These are phyloP conservation scores for Xylaria longipes DNA, from an alignment of 495 filamentous ascomycete species.

Conservation along the genomic window DNA sequence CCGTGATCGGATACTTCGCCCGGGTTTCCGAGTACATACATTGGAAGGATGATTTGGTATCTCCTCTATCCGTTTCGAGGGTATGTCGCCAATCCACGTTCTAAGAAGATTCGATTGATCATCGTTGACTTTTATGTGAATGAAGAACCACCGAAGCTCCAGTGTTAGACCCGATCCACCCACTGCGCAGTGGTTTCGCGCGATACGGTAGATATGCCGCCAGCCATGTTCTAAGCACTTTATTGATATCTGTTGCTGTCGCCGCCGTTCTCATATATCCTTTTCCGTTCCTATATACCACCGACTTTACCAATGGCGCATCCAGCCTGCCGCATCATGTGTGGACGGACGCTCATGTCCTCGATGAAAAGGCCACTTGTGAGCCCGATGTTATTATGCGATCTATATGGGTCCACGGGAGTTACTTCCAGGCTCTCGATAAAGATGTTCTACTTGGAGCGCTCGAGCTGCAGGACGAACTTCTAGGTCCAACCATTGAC, in stretches of 20 bases:
- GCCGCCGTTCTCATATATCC: conserved; percentile 70
- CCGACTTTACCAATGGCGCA: conserved; percentile 63
- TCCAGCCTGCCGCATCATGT: conserved; percentile 74
- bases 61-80: conserved; percentile 68
- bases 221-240: conserved; percentile 68
- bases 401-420: conserved; percentile 64
- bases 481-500: conserved; percentile 60
- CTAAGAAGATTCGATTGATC: conserved; percentile 23
- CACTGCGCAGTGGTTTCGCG: conserved; percentile 64
- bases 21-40: conserved; percentile 24
- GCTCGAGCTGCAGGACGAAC: conserved; percentile 65
- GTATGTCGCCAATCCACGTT: conserved; percentile 45
- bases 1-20: conserved; percentile 25
- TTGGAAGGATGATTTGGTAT: conserved; percentile 63
- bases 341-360: conserved; percentile 73
- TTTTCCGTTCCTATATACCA: conserved; percentile 70
- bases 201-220: conserved; percentile 68
- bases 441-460: conserved; percentile 65
- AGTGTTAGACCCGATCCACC: conserved; percentile 62
- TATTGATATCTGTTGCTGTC: conserved; percentile 68
- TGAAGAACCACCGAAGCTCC: conserved; percentile 68
- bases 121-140: conserved; percentile 33
- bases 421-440: conserved; percentile 73
- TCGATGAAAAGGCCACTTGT: conserved; percentile 44
- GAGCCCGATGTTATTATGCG: conserved; percentile 63